Evolutionary conservation across 768 basidiomycete species (phyloP).

Genomic region (Phylloporus sp.): DNA sequence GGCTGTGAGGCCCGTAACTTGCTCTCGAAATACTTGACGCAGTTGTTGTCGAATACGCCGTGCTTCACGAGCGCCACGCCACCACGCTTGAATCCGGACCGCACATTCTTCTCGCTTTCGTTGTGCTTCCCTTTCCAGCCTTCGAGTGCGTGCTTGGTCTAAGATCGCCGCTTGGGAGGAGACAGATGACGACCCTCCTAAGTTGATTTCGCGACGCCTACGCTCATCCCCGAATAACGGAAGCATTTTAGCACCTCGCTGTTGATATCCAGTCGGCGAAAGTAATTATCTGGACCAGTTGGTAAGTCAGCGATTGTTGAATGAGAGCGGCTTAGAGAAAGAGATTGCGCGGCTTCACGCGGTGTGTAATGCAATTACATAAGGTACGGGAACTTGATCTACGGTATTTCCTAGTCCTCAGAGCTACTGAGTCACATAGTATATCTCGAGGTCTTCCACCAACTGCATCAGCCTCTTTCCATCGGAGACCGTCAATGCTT

Average conservation of each 20-base stretch:
- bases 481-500: slow-evolving; percentile 2
- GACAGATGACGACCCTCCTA: slow-evolving; percentile 59
- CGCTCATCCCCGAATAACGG: slow-evolving; percentile 51
- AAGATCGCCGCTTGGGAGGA: slow-evolving; percentile 56
- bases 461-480: slow-evolving; percentile 12
- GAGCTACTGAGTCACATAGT: too few relatives aligned
- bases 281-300: not conserved
- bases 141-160: slow-evolving; percentile 55
- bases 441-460: slow-evolving; percentile 16
- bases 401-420: too few relatives aligned
- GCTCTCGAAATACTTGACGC: slow-evolving; percentile 45
- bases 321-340: not conserved
- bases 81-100: slow-evolving; percentile 63
- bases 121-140: slow-evolving; percentile 53
- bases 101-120: slow-evolving; percentile 59
- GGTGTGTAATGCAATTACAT: slow-evolving; percentile 13
- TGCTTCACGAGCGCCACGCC: slow-evolving; percentile 50
- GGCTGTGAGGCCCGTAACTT: slow-evolving; percentile 51
- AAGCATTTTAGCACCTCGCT: slow-evolving; percentile 24
- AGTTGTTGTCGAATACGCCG: slow-evolving; percentile 43
- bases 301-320: not conserved
- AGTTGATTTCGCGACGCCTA: slow-evolving; percentile 63
- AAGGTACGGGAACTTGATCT: too few relatives aligned
- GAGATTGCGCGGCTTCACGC: not conserved
- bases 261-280: not conserved